Base-by-base conservation (phyloP, 1,284 basidiomycete species). In the Melampsora americana region DNA sequence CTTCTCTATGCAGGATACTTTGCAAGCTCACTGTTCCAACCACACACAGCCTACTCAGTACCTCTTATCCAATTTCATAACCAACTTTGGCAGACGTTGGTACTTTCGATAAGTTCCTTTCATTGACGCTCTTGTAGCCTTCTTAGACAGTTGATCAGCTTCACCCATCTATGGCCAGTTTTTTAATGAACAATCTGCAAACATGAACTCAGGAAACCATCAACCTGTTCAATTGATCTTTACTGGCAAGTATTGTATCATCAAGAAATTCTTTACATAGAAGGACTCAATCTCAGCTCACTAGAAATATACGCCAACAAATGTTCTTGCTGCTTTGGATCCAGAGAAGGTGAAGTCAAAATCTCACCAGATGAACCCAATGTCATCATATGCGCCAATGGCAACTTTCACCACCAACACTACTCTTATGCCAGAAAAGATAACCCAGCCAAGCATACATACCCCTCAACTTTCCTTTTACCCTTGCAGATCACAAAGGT, bases 271-370 rank as follows among this genome's bases (percentile, higher is more conserved):
- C 48, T 39, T 11, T 4, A 53, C 39, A n/a, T 11, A 18, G n/a
- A 53, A 9, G 66, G 66, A 26, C 30, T 69, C 16, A 35, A 69
- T 35, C 28, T 56, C 1, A 66, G 26, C n/a, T n/a, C n/a, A n/a
- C n/a, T n/a, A n/a, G n/a, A n/a, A n/a, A n/a, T n/a, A n/a, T n/a
- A n/a, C n/a, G 50, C 68, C 18, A 3, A 5, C 16, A 59, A 60
- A n/a, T 60, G 46, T n/a, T 23, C 53, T n/a, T 32, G 14, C 12
- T 69, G 68, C 42, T 69, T 69, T 69, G 68, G 68, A 9, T 30
- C 68, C 18, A 50, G n/a, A 7, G 7, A 26, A 48, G 48, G 16
- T 4, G 16, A 60, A 35, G 53, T 56, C 32, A 14, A 59, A n/a
- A 68, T 12, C 14, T 46, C 32, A 59, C 7, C 23, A 35, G 23